Conservation (phyloP, 1,284 basidiomycete species). For the Tilletiaria anomala region DNA sequence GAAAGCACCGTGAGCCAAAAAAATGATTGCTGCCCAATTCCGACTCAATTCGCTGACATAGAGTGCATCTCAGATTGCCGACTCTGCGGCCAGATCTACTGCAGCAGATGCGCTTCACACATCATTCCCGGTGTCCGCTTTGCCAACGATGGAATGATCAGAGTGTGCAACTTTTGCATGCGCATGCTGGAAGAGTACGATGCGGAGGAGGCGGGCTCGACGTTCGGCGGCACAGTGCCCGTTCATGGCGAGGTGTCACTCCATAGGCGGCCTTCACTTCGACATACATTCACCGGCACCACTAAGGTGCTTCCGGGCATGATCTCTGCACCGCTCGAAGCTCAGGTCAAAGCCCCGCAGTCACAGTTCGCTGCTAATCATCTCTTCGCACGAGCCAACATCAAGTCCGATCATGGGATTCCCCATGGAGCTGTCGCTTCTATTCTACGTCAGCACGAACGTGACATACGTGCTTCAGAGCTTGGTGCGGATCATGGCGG, state of each 20-base stretch:
- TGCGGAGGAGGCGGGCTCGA: slow-evolving; percentile 6
- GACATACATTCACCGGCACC: background rate
- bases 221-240: too few relatives aligned
- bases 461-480: too few relatives aligned
- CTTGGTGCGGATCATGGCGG: too few relatives aligned
- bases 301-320: too few relatives aligned
- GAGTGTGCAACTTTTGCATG: slow-evolving; percentile 85
- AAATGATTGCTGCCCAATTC: background rate
- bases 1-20: slow-evolving; percentile 25
- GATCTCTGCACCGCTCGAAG: slow-evolving; percentile 45
- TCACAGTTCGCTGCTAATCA: slow-evolving; percentile 30
- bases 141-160: slow-evolving; percentile 76
- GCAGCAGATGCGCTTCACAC: slow-evolving; percentile 65
- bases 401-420: too few relatives aligned
- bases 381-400: slow-evolving; percentile 15
- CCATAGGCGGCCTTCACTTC: background rate
- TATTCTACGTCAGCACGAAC: too few relatives aligned
- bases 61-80: slow-evolving; percentile 17
- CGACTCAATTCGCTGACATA: background rate
- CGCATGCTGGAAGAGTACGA: slow-evolving; percentile 65
- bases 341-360: slow-evolving; percentile 26
- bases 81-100: slow-evolving; percentile 39
- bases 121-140: slow-evolving; percentile 90
- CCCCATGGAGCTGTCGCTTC: too few relatives aligned
- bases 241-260: too few relatives aligned